Evolutionary conservation across 2,329 filamentous ascomycete species (phyloP).

Genomic region (Volutella citrinella): DNA sequence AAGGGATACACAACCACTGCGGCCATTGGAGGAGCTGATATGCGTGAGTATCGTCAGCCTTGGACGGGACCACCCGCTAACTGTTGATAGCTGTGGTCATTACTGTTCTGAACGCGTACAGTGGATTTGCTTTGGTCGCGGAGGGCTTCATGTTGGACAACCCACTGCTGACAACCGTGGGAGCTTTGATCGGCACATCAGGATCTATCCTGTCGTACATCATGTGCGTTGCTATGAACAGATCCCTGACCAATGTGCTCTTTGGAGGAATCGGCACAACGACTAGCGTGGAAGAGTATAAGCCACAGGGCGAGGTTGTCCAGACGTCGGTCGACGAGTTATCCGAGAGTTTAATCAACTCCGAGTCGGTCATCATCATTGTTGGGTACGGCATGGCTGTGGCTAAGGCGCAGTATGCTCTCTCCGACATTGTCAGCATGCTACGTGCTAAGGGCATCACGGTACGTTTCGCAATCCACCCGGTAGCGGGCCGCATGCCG

Average conservation of each 20-base stretch:
- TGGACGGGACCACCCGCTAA: slow-evolving; percentile 6
- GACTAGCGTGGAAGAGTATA: slow-evolving; percentile 57
- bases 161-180: slow-evolving; percentile 77
- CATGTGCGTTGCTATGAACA: slow-evolving; percentile 87
- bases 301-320: slow-evolving; percentile 77
- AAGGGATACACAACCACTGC: slow-evolving; percentile 87
- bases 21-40: slow-evolving; percentile 89
- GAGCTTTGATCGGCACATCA: slow-evolving; percentile 82
- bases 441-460: slow-evolving; percentile 74
- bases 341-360: slow-evolving; percentile 69
- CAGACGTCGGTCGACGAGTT: slow-evolving; percentile 79
- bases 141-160: slow-evolving; percentile 93
- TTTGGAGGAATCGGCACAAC: slow-evolving; percentile 77
- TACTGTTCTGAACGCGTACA: slow-evolving; percentile 87
- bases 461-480: slow-evolving; percentile 87
- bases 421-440: slow-evolving; percentile 74
- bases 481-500: slow-evolving; percentile 87
- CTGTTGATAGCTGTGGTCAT: slow-evolving; percentile 66
- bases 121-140: slow-evolving; percentile 83
- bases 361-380: slow-evolving; percentile 84
- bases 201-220: slow-evolving; percentile 88
- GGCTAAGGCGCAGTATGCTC: slow-evolving; percentile 88
- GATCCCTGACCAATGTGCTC: slow-evolving; percentile 82
- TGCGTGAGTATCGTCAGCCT: slow-evolving; percentile 51
- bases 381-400: slow-evolving; percentile 95